Percentiles rank a stretch among this genome's conserved stretches.
Conservation (phyloP, 2,329 filamentous ascomycete species). For the Phaeophleospora eucalypticola region DNA sequence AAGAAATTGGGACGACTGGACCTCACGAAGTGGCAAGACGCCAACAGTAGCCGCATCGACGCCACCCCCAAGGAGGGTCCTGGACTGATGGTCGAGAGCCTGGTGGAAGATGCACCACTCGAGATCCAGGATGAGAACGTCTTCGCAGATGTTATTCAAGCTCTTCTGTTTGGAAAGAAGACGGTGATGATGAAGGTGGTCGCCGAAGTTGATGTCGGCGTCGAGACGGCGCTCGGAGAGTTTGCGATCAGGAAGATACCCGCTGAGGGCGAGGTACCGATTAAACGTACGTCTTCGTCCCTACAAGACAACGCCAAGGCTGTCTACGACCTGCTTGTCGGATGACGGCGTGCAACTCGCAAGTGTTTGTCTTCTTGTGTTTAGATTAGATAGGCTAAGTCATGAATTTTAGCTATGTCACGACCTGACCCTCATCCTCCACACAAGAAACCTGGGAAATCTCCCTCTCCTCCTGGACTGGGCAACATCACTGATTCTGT, state of each 20-base stretch:
- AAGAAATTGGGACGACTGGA: conserved; percentile 78
- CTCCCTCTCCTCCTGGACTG: conserved; percentile 6
- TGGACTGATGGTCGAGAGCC: conserved; percentile 68
- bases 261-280: conserved; percentile 74
- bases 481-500: conserved; percentile 28
- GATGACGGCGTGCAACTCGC: no score
- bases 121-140: conserved; percentile 75
- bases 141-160: conserved; percentile 76
- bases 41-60: conserved; percentile 70
- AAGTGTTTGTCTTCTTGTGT: conserved; percentile 3
- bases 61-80: conserved; percentile 53
- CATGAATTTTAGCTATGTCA: conserved; percentile 18
- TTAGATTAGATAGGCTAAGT: conserved; percentile 28
- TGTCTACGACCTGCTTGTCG: conserved; percentile 3
- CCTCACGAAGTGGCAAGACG: conserved; percentile 74
- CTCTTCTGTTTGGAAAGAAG: conserved; percentile 69
- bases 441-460: conserved; percentile 2
- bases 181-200: conserved; percentile 68
- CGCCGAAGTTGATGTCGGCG: conserved; percentile 76
- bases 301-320: conserved; percentile 8
- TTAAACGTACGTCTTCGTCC: conserved; percentile 75
- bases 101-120: conserved; percentile 73
- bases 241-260: conserved; percentile 80
- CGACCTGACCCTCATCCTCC: conserved; percentile 9
- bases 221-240: conserved; percentile 75